Percentiles rank a stretch among this genome's conserved stretches.
Evolutionary conservation across 2,329 filamentous ascomycete genomes (phyloP).

Genomic region (Colletotrichum destructivum): DNA sequence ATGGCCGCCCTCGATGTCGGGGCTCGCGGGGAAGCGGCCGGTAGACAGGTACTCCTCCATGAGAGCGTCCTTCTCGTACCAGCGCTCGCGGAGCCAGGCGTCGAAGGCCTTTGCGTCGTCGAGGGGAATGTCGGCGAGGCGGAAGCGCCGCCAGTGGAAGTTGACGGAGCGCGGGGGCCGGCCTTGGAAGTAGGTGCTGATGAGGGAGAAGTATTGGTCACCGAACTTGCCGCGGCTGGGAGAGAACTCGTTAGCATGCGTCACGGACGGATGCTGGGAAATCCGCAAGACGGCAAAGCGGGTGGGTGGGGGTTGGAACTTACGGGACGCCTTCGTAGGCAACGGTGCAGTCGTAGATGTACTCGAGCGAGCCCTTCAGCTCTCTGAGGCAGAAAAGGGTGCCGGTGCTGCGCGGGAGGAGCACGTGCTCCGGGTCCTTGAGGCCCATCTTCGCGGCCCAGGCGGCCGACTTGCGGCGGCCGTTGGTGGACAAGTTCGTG

Average conservation of each 20-base stretch:
- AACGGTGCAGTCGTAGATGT: constrained; percentile 93
- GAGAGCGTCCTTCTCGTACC: constrained; percentile 92
- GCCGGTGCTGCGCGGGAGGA: constrained; percentile 86
- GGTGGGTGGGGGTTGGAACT: constrained; percentile 57
- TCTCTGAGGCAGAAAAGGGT: constrained; percentile 85
- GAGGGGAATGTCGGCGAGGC: constrained; percentile 84
- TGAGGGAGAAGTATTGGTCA: constrained; percentile 91
- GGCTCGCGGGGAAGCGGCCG: constrained; percentile 80
- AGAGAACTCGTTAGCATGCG: constrained; percentile 7
- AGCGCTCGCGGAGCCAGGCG: constrained; percentile 85
- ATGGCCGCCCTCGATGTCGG: constrained; percentile 58
- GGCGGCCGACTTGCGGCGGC: constrained; percentile 76
- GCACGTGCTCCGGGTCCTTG: constrained; percentile 79
- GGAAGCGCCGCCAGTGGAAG: constrained; percentile 94
- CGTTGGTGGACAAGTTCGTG: constrained; percentile 83
- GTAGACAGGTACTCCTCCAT: constrained; percentile 86
- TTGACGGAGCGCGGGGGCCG: constrained; percentile 95
- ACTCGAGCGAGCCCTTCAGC: constrained; percentile 81
- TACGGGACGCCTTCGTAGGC: constrained; percentile 95
- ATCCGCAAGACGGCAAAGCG: neutral
- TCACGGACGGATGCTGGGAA: neutral
- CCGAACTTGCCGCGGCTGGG: constrained; percentile 83
- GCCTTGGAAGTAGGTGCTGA: constrained; percentile 90
- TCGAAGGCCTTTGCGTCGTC: constrained; percentile 83
- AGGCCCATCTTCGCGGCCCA: constrained; percentile 85